phyloP scores from a whole-genome alignment of 225 moss, liverwort and hornwort species.

The Physcomitrellopsis africana region DNA sequence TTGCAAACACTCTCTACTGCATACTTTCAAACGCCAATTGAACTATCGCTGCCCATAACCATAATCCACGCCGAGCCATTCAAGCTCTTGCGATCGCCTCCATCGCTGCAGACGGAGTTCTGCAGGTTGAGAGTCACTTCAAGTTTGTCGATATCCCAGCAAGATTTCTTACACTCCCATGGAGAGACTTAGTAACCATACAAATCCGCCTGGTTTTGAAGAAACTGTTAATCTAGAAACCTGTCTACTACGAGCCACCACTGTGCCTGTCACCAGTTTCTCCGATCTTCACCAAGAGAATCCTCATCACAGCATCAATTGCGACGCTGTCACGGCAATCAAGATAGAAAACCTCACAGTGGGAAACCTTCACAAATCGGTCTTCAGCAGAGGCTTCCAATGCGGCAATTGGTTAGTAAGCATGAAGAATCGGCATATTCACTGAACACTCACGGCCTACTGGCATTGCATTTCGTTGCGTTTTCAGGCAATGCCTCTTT shows the following conservation, averaged over 20 bases:
- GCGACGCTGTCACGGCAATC: constrained; percentile 87
- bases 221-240: constrained; percentile 68
- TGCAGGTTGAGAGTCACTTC: constrained; percentile 61
- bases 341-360: constrained; percentile 89
- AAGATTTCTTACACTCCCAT: constrained; percentile 80
- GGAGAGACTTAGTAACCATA: constrained; percentile 81
- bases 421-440: constrained; percentile 43
- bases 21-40: constrained; percentile 57
- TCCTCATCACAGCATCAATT: constrained; percentile 79
- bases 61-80: constrained; percentile 68
- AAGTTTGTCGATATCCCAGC: constrained; percentile 65
- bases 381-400: constrained; percentile 91
- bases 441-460: constrained; percentile 4
- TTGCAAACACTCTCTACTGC: constrained; percentile 62
- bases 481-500: no score
- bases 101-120: constrained; percentile 46
- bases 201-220: constrained; percentile 70
- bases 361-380: constrained; percentile 87
- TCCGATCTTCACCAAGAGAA: constrained; percentile 80
- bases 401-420: constrained; percentile 60
- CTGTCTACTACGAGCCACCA: constrained; percentile 68
- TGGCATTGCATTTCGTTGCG: no score
- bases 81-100: constrained; percentile 61
- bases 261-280: constrained; percentile 72
- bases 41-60: constrained; percentile 69